phyloP scores from a whole-genome alignment of 129 eudicot species.

The Lonicera japonica region DNA sequence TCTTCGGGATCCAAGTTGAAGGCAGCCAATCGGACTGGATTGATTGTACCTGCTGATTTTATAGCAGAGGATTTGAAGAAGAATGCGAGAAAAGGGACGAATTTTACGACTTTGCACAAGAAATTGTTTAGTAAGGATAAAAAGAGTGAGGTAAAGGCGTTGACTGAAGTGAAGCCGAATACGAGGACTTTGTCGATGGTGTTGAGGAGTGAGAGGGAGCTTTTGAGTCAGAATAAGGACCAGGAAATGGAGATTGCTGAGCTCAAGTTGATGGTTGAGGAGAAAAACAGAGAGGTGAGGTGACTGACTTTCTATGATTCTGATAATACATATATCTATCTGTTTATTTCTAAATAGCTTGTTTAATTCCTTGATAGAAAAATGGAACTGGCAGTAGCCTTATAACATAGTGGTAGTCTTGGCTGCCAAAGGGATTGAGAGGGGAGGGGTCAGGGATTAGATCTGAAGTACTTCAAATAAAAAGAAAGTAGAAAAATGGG shows the following conservation, averaged over 20 bases:
- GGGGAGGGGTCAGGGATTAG: no score
- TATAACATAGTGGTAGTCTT: no score
- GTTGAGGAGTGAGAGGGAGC: conserved; percentile 93
- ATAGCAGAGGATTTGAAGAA: conserved; percentile 63
- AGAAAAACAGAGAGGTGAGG: conserved; percentile 66
- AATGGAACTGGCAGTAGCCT: no score
- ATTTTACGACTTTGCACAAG: conserved; percentile 55
- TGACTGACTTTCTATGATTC: not conserved
- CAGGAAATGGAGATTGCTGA: conserved; percentile 50
- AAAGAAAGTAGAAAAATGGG: no score
- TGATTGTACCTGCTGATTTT: conserved; percentile 43
- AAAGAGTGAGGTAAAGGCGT: conserved; percentile 47
- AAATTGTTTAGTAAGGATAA: conserved; percentile 54
- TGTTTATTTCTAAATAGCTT: no score
- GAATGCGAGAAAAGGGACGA: conserved; percentile 26
- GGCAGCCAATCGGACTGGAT: conserved; percentile 10
- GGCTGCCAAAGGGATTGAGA: no score
- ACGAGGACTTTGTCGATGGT: conserved; percentile 80
- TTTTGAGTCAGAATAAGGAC: conserved; percentile 61
- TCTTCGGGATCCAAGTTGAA: conserved; percentile 20
- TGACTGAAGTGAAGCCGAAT: conserved; percentile 64
- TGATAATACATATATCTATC: not conserved
- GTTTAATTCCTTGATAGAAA: no score
- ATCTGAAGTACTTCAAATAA: no score
- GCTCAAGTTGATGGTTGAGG: conserved; percentile 49